Evolutionary conservation across 2,329 filamentous ascomycete species (phyloP), one percentile per base, ranked within the genome.

Genomic region (Tolypocladium guangdongense): DNA sequence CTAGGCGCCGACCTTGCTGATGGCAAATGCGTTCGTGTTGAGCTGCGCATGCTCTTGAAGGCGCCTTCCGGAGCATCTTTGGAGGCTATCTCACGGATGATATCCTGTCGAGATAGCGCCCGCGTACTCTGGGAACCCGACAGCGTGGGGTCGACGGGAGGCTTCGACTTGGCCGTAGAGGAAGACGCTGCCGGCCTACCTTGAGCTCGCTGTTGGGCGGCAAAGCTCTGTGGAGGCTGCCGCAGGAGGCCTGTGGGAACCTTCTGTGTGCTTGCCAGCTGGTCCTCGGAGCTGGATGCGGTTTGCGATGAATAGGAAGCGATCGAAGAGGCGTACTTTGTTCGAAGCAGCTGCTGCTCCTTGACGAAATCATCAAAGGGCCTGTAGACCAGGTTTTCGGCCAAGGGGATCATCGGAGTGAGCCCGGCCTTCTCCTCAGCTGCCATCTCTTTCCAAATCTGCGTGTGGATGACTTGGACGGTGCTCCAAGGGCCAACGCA

Each of bases 351-450:
- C 39, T 73, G 67, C 57, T 81, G 76, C 62, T 85, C 82, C 61
- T 69, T 75, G 55, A 79, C 66, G 66, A 80, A 78, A 55, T 83
- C 80, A 51, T 83, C 79, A 56, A 82, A 86, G 1, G 82, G 82
- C 24, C 81, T 72, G 63, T 86, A 86, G 14, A 86, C 82, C 50
- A 84, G 72, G 43, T 79, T 77, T 54, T 82, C 78, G 2, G 77
- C 75, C 24, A 86, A 70, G 2, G 83, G 83, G 54, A 86, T 84
- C 57, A 75, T 72, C 0, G 82, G 83, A 0, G 82, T 86, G 52
- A 86, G 68, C 1, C 82, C 81, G 41, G 80, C 78, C 65, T 85
- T 81, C 64, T 86, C 83, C 66, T 86, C 83, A n/a, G 81, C 76
- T 0, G 81, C 81, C 67, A 85, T 81, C 63, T 86, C 83, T 61